These are phyloP conservation scores for Chaetomium sp. DNA, from an alignment of 2,329 filamentous ascomycete genomes.

Conservation along the genomic window DNA sequence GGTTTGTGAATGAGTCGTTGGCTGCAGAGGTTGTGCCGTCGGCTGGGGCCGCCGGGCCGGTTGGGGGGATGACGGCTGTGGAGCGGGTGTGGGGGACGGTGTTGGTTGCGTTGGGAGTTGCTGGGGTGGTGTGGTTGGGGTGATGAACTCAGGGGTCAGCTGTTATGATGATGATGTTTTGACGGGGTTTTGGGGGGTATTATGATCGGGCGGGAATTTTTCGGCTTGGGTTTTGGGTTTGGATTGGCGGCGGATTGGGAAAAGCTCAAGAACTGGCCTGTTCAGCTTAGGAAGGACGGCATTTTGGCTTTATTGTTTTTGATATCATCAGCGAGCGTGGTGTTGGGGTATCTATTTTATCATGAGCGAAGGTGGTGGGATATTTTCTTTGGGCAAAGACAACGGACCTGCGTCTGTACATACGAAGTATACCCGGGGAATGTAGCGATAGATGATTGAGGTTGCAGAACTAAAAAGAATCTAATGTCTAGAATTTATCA, in stretches of 20 bases:
- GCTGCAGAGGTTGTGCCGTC: conserved; percentile 31
- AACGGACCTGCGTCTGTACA: no score
- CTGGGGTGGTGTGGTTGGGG: neutral
- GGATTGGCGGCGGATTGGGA: neutral
- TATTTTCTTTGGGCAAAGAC: neutral
- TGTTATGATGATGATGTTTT: no score
- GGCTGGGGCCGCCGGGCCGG: conserved; percentile 4
- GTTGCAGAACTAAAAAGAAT: no score
- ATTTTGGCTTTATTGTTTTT: neutral
- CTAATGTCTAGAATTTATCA: no score
- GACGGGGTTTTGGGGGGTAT: no score
- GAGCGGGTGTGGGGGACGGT: neutral
- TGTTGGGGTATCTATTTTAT: neutral
- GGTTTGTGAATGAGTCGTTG: conserved; percentile 52
- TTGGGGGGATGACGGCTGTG: no score
- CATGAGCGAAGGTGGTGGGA: no score
- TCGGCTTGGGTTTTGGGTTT: neutral
- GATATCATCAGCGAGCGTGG: neutral
- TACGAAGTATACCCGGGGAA: no score
- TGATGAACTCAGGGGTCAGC: neutral
- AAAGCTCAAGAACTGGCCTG: neutral
- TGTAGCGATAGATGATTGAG: no score
- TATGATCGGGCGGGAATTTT: neutral
- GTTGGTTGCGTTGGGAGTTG: neutral
- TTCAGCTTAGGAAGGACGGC: no score